These are phyloP conservation scores for Claviceps fusiformis DNA, from an alignment of 2,329 filamentous ascomycete species.

Conservation along the genomic window DNA sequence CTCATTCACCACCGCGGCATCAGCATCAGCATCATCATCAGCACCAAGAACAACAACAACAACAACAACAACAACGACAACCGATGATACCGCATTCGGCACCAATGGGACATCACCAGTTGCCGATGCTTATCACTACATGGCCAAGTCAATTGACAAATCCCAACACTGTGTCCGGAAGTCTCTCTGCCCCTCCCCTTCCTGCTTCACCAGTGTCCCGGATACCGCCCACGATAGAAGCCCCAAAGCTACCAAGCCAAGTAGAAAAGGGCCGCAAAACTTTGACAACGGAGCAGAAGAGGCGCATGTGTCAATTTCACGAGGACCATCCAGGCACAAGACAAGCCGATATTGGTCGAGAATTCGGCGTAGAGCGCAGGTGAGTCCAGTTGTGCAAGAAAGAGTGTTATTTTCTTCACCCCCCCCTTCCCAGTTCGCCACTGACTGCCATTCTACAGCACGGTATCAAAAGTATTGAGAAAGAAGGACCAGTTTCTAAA, in stretches of 20 bases:
- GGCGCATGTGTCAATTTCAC: conserved; percentile 87
- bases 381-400: conserved; percentile 28
- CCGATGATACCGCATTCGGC: conserved; percentile 19
- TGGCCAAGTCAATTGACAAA: conserved; percentile 79
- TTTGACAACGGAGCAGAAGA: conserved; percentile 77
- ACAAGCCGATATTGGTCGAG: conserved; percentile 89
- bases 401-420: too few relatives aligned
- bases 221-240: conserved; percentile 26
- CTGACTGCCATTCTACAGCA: conserved; percentile 43
- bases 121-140: conserved; percentile 56
- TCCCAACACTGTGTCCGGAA: conserved; percentile 38
- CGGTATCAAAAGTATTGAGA: conserved; percentile 93
- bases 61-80: conserved; percentile 12
- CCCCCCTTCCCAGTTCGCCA: neutral
- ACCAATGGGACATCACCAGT: conserved; percentile 41
- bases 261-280: conserved; percentile 64
- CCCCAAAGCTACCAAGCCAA: conserved; percentile 20
- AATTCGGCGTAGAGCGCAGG: conserved; percentile 97
- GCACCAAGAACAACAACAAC: conserved; percentile 5
- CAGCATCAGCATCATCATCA: conserved; percentile 11
- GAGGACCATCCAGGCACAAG: conserved; percentile 82
- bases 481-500: conserved; percentile 91
- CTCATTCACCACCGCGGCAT: conserved; percentile 24
- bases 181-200: conserved; percentile 45
- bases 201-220: conserved; percentile 45